phyloP scores from a whole-genome alignment of 139 green algal genomes.

The Yamagishiella unicocca region DNA sequence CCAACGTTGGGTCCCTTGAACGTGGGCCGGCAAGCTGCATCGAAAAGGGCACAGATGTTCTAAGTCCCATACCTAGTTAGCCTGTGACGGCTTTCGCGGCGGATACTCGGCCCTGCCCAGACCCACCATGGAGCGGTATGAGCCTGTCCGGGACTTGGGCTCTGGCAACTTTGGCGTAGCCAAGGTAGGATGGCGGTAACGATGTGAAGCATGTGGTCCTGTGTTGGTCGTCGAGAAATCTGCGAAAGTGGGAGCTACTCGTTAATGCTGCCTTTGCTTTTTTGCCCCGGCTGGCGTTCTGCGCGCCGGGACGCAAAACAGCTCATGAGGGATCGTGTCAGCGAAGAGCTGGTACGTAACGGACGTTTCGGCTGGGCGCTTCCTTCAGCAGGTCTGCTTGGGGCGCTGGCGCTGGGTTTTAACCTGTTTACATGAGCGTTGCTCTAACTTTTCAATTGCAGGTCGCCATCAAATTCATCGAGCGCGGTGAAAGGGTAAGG shows the following conservation, averaged over 20 bases:
- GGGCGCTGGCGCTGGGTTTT: not conserved
- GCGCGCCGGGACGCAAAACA: no score
- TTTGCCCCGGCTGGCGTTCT: no score
- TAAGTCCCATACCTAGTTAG: no score
- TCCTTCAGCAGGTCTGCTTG: no score
- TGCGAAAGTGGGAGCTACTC: no score
- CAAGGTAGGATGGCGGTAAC: slow-evolving; percentile 67
- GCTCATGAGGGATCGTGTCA: slow-evolving; percentile 64
- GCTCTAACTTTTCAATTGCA: not conserved
- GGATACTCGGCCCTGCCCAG: not conserved
- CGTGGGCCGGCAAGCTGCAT: no score
- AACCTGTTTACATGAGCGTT: not conserved
- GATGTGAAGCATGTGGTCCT: not conserved
- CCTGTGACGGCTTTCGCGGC: no score
- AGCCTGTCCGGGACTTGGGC: slow-evolving; percentile 79
- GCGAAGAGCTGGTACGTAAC: slow-evolving; percentile 52
- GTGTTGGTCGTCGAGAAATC: not conserved
- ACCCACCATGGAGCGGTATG: slow-evolving; percentile 15
- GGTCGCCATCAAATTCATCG: slow-evolving; percentile 77
- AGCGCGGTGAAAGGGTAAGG: slow-evolving; percentile 60
- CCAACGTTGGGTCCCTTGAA: no score
- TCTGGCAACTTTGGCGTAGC: slow-evolving; percentile 96
- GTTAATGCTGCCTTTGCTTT: no score
- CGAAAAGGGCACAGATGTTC: no score
- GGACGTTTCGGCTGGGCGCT: not conserved